These are phyloP conservation scores for Tuber calosporum DNA, from an alignment of 495 filamentous ascomycete genomes.

Conservation along the genomic window DNA sequence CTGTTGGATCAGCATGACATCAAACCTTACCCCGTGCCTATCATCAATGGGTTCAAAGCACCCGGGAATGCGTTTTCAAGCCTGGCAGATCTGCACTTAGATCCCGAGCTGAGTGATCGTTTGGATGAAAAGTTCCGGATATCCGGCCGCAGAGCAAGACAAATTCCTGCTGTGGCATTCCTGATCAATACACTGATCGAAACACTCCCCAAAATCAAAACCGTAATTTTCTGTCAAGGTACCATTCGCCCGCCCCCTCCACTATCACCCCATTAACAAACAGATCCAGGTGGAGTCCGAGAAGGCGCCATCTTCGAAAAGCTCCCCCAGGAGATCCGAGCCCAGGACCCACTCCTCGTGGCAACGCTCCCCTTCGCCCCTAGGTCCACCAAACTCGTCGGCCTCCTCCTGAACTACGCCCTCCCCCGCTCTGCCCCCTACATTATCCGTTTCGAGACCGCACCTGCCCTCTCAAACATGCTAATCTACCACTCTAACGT, in stretches of 20 bases:
- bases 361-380: constrained; percentile 52
- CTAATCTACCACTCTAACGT: constrained; percentile 50
- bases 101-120: constrained; percentile 49
- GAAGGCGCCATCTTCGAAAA: constrained; percentile 71
- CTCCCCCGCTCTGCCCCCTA: constrained; percentile 44
- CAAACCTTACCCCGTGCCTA: constrained; percentile 72
- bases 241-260: not conserved
- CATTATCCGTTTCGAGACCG: constrained; percentile 46
- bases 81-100: constrained; percentile 53
- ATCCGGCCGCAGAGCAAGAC: constrained; percentile 68
- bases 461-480: constrained; percentile 52
- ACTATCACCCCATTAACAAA: constrained; percentile 16
- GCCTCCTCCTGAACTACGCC: constrained; percentile 46
- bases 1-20: constrained; percentile 63
- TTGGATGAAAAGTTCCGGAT: constrained; percentile 64
- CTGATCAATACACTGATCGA: constrained; percentile 64
- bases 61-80: constrained; percentile 55
- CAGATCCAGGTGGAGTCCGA: constrained; percentile 54
- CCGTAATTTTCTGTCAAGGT: constrained; percentile 72
- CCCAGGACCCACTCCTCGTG: constrained; percentile 58
- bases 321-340: constrained; percentile 53
- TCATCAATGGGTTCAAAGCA: constrained; percentile 73
- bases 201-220: constrained; percentile 61
- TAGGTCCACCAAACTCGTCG: constrained; percentile 43
- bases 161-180: constrained; percentile 77